These are phyloP conservation scores for Teunomyces lycoperdinae DNA, from an alignment of 805 yeast species.

Conservation along the genomic window DNA sequence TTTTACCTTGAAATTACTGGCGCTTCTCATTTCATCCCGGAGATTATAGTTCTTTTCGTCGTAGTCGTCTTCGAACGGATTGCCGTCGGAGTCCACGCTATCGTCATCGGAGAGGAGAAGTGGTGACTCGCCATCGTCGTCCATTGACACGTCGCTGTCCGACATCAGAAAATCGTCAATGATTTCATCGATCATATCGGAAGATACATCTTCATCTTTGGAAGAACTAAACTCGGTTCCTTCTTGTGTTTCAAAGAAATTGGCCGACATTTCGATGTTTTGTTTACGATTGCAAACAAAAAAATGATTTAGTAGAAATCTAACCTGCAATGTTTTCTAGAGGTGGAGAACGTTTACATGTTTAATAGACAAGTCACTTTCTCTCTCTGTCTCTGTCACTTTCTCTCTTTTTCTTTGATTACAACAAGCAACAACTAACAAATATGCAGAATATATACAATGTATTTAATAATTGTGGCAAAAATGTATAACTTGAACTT, in stretches of 20 bases:
- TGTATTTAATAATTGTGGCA: too few relatives aligned
- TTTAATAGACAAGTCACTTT: background rate
- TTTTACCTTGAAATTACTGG: conserved; percentile 58
- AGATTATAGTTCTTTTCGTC: conserved; percentile 45
- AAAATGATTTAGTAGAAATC: background rate
- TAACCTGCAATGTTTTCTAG: background rate
- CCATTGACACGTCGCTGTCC: conserved; percentile 7
- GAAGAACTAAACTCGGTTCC: conserved; percentile 4
- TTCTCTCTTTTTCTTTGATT: background rate
- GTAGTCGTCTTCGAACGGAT: conserved; percentile 30
- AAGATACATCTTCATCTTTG: conserved; percentile 18
- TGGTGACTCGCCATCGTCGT: conserved; percentile 14
- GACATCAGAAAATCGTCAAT: conserved; percentile 7
- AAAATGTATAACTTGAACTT: too few relatives aligned
- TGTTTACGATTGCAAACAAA: background rate
- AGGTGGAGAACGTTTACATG: background rate
- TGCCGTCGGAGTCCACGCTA: conserved; percentile 26
- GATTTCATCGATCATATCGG: conserved; percentile 11
- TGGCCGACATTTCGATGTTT: conserved; percentile 16
- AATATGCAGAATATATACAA: too few relatives aligned
- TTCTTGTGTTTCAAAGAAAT: conserved; percentile 19
- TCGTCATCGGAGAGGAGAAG: conserved; percentile 12
- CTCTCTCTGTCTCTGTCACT: too few relatives aligned
- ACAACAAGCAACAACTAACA: too few relatives aligned
- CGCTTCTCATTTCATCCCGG: conserved; percentile 64